Evolutionary conservation across 2,329 filamentous ascomycete species (phyloP), one percentile per base, ranked within the genome.

Genomic region (Neonectria neomacrospora): DNA sequence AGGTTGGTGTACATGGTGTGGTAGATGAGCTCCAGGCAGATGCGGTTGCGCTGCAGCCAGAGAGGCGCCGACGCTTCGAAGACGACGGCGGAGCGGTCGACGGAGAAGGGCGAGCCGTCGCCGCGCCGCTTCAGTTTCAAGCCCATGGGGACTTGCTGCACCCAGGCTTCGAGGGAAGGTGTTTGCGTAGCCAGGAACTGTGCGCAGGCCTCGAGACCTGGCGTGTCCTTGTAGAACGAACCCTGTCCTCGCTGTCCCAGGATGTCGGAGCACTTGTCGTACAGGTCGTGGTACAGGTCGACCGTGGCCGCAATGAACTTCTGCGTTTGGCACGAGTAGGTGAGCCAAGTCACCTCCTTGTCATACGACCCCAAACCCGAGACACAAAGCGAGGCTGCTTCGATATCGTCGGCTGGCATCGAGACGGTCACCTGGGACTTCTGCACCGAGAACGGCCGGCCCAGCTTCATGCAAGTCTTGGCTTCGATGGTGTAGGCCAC

Each of bases 401-500:
- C 58, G 2, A 39, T n/a, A 37, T 70, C 63, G 52, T 68, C 67
- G 16, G 67, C 60, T 9, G 81, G 82, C 4, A 82, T 58, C 5
- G 69, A 73, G 32, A 77, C 80, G 0, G 77, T 77, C 10, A 77
- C 74, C 22, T 76, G 57, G n/a, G 73, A 73, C 14, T 76, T 65
- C 34, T 78, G 69, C 1, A 79, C 65, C 7, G 75, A 70, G 28
- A 80, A 79, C 1, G 83, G 82, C 0, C 83, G 78, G 3, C 83
- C 83, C 4, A 85, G 76, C 62, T 84, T 82, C 75, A 82, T 80
- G 63, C 76, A 77, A 2, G 74, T 78, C 66, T 83, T 84, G 60
- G 74, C 79, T 57, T 87, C 85, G 16, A 86, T 72, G 1, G 76
- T 74, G 66, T 81, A 86, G 0, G 87, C 67, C 0, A 72, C 74